Conservation (phyloP, 2,329 filamentous ascomycete genomes). For the Polytolypa hystricis region DNA sequence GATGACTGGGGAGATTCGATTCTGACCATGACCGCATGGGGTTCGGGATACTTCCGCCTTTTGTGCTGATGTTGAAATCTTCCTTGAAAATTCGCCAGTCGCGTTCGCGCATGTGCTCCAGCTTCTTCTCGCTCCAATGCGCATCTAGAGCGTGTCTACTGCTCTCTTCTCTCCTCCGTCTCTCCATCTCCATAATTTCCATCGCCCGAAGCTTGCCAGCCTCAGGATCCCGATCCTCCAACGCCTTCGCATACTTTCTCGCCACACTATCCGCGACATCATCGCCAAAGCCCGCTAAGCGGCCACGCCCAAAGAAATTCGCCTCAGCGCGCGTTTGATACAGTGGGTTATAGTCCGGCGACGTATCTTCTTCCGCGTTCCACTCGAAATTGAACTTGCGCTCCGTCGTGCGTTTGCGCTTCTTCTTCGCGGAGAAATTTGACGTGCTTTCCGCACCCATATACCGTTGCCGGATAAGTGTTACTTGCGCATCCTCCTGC, state of each 20-base stretch:
- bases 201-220: conserved; percentile 65
- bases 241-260: conserved; percentile 51
- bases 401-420: conserved; percentile 80
- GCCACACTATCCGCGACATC: conserved; percentile 42
- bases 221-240: conserved; percentile 65
- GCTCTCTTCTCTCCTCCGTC: conserved; percentile 61
- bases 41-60: conserved; percentile 82
- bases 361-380: conserved; percentile 91
- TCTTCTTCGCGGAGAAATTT: conserved; percentile 91
- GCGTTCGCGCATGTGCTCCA: conserved; percentile 89
- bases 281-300: conserved; percentile 55
- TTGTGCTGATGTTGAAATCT: conserved; percentile 92
- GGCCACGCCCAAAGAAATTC: conserved; percentile 58
- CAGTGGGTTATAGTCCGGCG: conserved; percentile 67
- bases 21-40: conserved; percentile 94
- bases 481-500: conserved; percentile 56
- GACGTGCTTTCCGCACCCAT: conserved; percentile 86
- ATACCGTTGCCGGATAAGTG: conserved; percentile 68
- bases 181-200: conserved; percentile 76
- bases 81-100: conserved; percentile 99
- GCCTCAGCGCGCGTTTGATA: conserved; percentile 59
- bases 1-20: conserved; percentile 61
- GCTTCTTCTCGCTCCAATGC: conserved; percentile 88
- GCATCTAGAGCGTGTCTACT: conserved; percentile 67
- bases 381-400: conserved; percentile 99